Conservation (phyloP, 495 filamentous ascomycete species). For the Hyaloscypha bicolor region DNA sequence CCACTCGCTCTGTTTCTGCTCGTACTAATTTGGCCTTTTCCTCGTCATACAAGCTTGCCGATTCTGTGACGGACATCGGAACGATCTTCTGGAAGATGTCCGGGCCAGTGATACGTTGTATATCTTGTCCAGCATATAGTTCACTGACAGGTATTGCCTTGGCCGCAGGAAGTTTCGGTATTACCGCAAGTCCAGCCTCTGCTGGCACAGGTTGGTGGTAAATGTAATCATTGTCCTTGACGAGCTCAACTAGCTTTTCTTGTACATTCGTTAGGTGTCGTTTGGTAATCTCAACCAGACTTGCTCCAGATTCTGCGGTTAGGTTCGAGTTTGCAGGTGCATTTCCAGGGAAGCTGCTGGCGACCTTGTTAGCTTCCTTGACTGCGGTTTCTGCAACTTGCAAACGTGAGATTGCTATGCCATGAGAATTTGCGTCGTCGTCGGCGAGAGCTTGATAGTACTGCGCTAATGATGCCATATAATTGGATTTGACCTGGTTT, state of each 20-base stretch:
- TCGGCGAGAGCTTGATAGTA: conserved; percentile 95
- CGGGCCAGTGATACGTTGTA: conserved; percentile 92
- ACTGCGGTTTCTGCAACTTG: conserved; percentile 76
- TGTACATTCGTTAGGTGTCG: conserved; percentile 80
- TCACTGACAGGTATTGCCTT: conserved; percentile 98
- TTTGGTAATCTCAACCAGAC: conserved; percentile 78
- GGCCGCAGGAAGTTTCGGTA: conserved; percentile 93
- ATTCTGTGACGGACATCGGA: conserved; percentile 94
- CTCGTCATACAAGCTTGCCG: conserved; percentile 95
- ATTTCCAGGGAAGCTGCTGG: conserved; percentile 79
- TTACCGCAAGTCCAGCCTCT: conserved; percentile 75
- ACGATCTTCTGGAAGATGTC: conserved; percentile 98
- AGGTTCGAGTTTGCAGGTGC: conserved; percentile 82
- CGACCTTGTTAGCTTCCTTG: conserved; percentile 73
- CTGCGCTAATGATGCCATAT: conserved; percentile 84
- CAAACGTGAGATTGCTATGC: conserved; percentile 81
- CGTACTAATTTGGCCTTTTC: conserved; percentile 96
- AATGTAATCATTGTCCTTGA: conserved; percentile 97
- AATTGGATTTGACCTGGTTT: conserved; percentile 68
- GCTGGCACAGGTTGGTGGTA: conserved; percentile 91
- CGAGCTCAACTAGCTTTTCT: conserved; percentile 71
- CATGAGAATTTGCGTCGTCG: conserved; percentile 83
- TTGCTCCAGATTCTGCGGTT: conserved; percentile 71
- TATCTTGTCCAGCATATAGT: conserved; percentile 95
- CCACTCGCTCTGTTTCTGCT: conserved; percentile 90